Percentiles rank a stretch among this genome's conserved stretches.
These are phyloP conservation scores for Aspergillus caelatus DNA, from an alignment of 2,329 filamentous ascomycete species.

Conservation along the genomic window DNA sequence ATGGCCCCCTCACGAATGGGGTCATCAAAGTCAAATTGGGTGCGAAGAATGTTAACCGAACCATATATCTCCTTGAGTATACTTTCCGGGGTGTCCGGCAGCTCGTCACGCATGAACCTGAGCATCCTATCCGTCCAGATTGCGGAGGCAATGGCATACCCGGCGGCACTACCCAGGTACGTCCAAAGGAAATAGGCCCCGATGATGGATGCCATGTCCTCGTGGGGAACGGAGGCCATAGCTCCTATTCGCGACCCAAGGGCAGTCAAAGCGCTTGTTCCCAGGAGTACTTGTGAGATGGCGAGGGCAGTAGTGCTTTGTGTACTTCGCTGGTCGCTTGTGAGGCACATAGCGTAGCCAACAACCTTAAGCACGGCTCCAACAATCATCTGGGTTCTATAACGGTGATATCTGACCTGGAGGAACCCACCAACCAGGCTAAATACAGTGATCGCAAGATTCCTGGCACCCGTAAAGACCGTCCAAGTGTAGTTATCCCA, in stretches of 20 bases:
- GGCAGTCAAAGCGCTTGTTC: constrained; percentile 42
- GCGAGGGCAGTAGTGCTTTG: constrained; percentile 41
- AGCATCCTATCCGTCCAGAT: constrained; percentile 37
- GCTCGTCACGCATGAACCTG: neutral
- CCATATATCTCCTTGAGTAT: neutral
- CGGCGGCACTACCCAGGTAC: constrained; percentile 42
- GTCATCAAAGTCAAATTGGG: neutral
- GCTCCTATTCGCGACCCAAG: constrained; percentile 46
- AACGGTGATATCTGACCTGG: constrained; percentile 43
- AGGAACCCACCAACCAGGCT: constrained; percentile 36
- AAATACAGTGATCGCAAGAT: constrained; percentile 43
- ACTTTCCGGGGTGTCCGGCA: neutral
- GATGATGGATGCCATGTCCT: constrained; percentile 46
- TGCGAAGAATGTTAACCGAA: neutral
- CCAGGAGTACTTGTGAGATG: constrained; percentile 41
- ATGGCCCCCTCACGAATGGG: neutral
- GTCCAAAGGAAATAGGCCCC: constrained; percentile 43
- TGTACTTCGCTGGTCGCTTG: constrained; percentile 25
- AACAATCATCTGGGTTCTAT: constrained; percentile 47
- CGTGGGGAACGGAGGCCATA: constrained; percentile 48
- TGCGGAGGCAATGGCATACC: constrained; percentile 42
- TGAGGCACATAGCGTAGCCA: constrained; percentile 41
- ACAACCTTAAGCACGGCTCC: constrained; percentile 41
- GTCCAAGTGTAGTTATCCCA: constrained; percentile 45
- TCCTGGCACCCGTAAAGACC: constrained; percentile 45